These are phyloP conservation scores for Phytophthora pini DNA, from an alignment of 352 stramenopile genomes.

Conservation along the genomic window DNA sequence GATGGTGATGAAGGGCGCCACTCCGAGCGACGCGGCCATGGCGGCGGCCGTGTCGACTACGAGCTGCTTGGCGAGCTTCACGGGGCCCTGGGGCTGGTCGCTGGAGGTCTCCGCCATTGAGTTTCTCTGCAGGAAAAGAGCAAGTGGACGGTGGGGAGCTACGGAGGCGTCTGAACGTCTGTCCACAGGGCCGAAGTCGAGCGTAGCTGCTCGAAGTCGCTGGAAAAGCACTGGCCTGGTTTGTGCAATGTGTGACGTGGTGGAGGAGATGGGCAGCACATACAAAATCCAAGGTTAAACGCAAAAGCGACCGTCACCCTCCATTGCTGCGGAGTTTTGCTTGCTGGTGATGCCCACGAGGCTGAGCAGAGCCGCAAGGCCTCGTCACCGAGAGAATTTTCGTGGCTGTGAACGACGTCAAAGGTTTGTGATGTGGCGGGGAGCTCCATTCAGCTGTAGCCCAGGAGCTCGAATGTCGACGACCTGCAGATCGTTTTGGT, in stretches of 20 bases:
- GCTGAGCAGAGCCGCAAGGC: constrained; percentile 17
- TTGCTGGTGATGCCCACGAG: constrained; percentile 3
- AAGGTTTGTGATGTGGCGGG: no score
- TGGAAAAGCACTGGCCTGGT: constrained; percentile 17
- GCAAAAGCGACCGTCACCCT: constrained; percentile 4
- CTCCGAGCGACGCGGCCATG: constrained; percentile 67
- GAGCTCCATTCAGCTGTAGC: no score
- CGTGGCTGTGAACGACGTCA: neutral
- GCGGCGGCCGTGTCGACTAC: constrained; percentile 67
- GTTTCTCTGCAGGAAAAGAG: constrained; percentile 30
- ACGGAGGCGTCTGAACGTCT: constrained; percentile 4
- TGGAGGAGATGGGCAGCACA: constrained; percentile 22
- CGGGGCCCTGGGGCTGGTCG: constrained; percentile 11
- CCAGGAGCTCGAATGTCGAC: neutral
- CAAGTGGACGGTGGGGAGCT: constrained; percentile 18
- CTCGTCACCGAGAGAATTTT: constrained; percentile 23
- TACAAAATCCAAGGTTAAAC: constrained; percentile 29
- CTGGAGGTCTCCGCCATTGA: constrained; percentile 33
- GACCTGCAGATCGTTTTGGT: constrained; percentile 18
- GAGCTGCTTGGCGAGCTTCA: constrained; percentile 60
- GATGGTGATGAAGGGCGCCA: constrained; percentile 90
- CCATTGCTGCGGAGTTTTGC: constrained; percentile 5
- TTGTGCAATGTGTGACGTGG: constrained; percentile 37
- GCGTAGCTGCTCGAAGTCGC: constrained; percentile 30
- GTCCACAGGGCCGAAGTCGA: constrained; percentile 27